Percentiles rank a stretch among this genome's conserved stretches.
These are phyloP conservation scores for Irpex rosettiformis DNA, from an alignment of 1,284 basidiomycete genomes.

Conservation along the genomic window DNA sequence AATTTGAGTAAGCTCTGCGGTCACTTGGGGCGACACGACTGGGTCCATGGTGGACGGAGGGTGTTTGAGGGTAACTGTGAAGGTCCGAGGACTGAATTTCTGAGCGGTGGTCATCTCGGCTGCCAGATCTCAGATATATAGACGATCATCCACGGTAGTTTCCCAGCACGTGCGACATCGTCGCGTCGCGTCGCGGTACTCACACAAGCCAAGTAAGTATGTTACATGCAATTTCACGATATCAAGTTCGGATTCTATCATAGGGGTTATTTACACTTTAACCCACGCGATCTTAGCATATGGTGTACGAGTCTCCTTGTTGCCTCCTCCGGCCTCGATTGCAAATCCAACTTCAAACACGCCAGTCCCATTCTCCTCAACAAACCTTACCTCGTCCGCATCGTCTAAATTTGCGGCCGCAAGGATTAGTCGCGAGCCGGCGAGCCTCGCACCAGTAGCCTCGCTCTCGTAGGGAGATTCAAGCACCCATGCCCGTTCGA, in stretches of 20 bases:
- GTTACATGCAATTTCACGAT: not conserved
- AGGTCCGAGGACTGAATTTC: not conserved
- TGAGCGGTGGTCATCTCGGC: not conserved
- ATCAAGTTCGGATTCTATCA: too few species aligned
- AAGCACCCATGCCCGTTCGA: not conserved
- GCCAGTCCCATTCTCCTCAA: not conserved
- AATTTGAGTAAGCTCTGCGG: constrained; percentile 72
- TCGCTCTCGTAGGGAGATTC: not conserved
- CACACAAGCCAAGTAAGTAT: not conserved
- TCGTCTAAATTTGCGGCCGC: not conserved
- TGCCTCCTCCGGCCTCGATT: not conserved
- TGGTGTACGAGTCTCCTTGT: not conserved
- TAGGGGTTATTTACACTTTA: not conserved
- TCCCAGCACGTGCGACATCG: not conserved
- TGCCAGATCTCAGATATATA: constrained; percentile 2
- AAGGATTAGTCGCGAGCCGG: not conserved
- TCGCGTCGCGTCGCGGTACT: not conserved
- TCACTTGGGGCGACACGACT: constrained; percentile 59
- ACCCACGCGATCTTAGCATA: not conserved
- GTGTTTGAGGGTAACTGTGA: not conserved
- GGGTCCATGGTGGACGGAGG: constrained; percentile 34
- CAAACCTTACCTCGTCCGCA: not conserved
- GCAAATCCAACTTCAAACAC: constrained; percentile 1
- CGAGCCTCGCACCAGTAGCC: not conserved
- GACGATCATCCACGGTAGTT: not conserved